Evolutionary conservation across 2,329 filamentous ascomycete genomes (phyloP).

Genomic region (Mycosphaerella arachidis): DNA sequence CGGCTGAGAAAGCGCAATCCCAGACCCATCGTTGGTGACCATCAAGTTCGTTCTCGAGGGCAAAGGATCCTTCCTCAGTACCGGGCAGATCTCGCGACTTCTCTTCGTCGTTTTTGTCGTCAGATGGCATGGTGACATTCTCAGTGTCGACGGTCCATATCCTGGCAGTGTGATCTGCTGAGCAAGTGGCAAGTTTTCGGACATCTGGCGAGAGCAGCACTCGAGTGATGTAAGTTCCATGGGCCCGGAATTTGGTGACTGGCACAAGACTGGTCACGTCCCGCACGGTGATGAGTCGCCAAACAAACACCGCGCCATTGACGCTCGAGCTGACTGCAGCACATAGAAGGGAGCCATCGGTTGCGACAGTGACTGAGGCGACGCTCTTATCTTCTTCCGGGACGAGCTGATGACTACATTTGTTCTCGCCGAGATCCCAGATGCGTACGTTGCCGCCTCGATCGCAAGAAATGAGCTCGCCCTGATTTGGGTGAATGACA

Average conservation of each 20-base stretch:
- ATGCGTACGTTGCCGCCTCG: constrained; percentile 86
- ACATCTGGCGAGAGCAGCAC: constrained; percentile 89
- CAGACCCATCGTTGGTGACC: constrained; percentile 95
- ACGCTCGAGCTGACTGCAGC: constrained; percentile 72
- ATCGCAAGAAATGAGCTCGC: constrained; percentile 95
- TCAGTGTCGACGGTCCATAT: constrained; percentile 88
- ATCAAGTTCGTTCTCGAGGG: constrained; percentile 78
- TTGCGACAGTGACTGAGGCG: constrained; percentile 91
- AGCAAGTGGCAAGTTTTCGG: constrained; percentile 89
- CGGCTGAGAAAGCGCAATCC: constrained; percentile 93
- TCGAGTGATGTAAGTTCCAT: constrained; percentile 88
- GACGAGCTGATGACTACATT: constrained; percentile 91
- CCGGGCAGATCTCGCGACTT: constrained; percentile 13
- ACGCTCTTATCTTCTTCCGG: constrained; percentile 94
- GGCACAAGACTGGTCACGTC: constrained; percentile 81
- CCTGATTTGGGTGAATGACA: constrained; percentile 98
- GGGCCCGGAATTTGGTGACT: constrained; percentile 82
- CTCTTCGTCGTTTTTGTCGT: constrained; percentile 17
- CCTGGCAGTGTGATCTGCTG: constrained; percentile 87
- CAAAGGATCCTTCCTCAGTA: constrained; percentile 55
- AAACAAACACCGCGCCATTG: constrained; percentile 94
- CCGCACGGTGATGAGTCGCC: constrained; percentile 80
- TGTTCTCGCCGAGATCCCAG: constrained; percentile 96
- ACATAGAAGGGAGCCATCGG: constrained; percentile 85
- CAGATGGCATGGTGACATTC: constrained; percentile 16